These are phyloP conservation scores for Anthracocystis setariae DNA, from an alignment of 1,284 basidiomycete genomes.

Conservation along the genomic window DNA sequence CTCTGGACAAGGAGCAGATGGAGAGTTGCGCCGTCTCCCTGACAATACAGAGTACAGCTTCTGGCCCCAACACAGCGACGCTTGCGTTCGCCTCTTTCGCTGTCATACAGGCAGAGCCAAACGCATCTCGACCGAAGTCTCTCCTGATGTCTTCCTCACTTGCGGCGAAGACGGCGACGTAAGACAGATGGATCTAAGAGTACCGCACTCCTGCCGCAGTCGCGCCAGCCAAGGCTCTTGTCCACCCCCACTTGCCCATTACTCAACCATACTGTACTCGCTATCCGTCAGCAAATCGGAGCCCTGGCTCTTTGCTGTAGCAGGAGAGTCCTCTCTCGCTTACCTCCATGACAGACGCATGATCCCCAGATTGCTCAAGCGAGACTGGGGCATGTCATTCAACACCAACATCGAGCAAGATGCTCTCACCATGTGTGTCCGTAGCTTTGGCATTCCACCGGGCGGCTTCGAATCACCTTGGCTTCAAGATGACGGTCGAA, in stretches of 20 bases:
- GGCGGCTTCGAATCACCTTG: constrained; percentile 58
- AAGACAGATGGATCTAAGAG: constrained; percentile 85
- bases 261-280: constrained; percentile 69
- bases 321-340: constrained; percentile 73
- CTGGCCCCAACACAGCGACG: constrained; percentile 32
- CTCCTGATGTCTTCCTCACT: constrained; percentile 83
- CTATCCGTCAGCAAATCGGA: constrained; percentile 69
- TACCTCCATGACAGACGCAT: constrained; percentile 89
- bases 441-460: constrained; percentile 78
- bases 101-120: constrained; percentile 71
- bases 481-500: constrained; percentile 18
- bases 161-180: constrained; percentile 78
- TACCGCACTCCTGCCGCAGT: constrained; percentile 72
- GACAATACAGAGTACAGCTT: constrained; percentile 23
- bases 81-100: constrained; percentile 55
- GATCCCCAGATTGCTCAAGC: constrained; percentile 74
- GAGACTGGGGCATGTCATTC: constrained; percentile 77
- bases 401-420: constrained; percentile 68
- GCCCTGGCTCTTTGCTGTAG: constrained; percentile 71
- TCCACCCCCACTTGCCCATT: constrained; percentile 76
- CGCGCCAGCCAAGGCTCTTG: constrained; percentile 61
- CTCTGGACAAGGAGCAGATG: constrained; percentile 7
- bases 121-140: constrained; percentile 82
- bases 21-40: neutral
- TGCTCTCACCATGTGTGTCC: constrained; percentile 80